These are phyloP conservation scores for Candida sanyaensis DNA, from an alignment of 1,139 yeast genomes.

Conservation along the genomic window DNA sequence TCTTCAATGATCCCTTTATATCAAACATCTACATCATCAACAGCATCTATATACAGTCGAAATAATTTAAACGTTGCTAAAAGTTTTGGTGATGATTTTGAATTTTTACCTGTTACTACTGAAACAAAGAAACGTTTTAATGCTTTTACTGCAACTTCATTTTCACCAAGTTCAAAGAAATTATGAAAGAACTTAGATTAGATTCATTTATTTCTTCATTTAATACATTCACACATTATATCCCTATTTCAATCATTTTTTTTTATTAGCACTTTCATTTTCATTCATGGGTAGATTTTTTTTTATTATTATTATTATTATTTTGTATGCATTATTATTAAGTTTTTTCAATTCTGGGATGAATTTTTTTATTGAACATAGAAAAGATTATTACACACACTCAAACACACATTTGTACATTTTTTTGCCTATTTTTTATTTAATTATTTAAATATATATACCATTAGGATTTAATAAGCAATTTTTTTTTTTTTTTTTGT, in stretches of 20 bases:
- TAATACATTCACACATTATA: neutral
- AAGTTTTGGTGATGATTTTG: constrained; percentile 49
- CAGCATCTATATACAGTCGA: constrained; percentile 50
- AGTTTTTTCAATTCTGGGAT: neutral
- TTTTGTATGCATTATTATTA: neutral
- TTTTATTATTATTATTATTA: too few species aligned
- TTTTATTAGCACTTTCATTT: neutral
- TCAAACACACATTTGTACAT: neutral
- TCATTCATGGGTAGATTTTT: neutral
- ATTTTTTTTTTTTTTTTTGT: neutral
- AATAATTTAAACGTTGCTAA: constrained; percentile 50
- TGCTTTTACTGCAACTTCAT: constrained; percentile 59
- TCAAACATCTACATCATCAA: constrained; percentile 17
- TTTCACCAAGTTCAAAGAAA: constrained; percentile 39
- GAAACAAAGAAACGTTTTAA: constrained; percentile 40
- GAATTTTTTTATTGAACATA: neutral
- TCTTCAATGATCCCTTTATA: constrained; percentile 7
- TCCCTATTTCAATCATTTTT: neutral
- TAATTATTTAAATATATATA: neutral
- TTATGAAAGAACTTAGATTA: neutral
- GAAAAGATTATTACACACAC: neutral
- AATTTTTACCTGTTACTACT: constrained; percentile 41
- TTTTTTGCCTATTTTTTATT: neutral
- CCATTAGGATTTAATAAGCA: neutral
- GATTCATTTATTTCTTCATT: neutral